Evolutionary conservation across 495 filamentous ascomycete species (phyloP), one percentile per base, ranked within the genome.

Genomic region (Talaromyces wortmannii): DNA sequence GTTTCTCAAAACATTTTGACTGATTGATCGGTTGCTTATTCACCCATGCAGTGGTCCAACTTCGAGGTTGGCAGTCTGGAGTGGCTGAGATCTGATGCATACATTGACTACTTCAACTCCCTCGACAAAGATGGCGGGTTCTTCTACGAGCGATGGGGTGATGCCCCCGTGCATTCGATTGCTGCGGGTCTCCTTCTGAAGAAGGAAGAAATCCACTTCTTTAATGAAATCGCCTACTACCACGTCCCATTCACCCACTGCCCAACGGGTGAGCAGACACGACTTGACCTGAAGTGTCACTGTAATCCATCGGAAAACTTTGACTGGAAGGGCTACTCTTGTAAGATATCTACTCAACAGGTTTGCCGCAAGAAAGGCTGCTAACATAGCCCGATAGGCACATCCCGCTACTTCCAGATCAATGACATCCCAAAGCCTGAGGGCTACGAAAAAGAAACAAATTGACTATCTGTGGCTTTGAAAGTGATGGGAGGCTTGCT

Each of bases 231-330:
- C 60, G 94, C 88, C 55, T 98, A 98, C 72, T 97, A 91, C 71
- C 94, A 98, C 64, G 88, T 96, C n/a, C 94, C 94, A 6, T 98
- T 98, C 66, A 97, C 92, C 18, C 94, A 98, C 73, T 98, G 94
- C 67, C 94, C 94, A 4, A 94, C 89, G 0, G 86, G 85, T 23
- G 91, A 97, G 70, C 75, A 94, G 69, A 79, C 79, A 32, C 78
- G 91, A 56, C 64, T 89, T 55, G 87, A 95, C 55, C 79, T 89
- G 52, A 91, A 89, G 68, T 98, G 94, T 68, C 83, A 89, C 66
- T 98, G 94, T 73, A 92, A 97, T 68, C 94, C 94, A 3, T 86
- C 86, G 58, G 89, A 97, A 23, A 97, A 97, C 73, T 97, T 98
- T 76, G 94, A 98, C 68, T 98, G 95, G 95, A 95, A 95, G 71